A percentile compares a stretch with the other conserved stretches of the same genome.
These are phyloP conservation scores for Monilinia fructicola DNA, from an alignment of 2,329 filamentous ascomycete genomes.

Conservation along the genomic window DNA sequence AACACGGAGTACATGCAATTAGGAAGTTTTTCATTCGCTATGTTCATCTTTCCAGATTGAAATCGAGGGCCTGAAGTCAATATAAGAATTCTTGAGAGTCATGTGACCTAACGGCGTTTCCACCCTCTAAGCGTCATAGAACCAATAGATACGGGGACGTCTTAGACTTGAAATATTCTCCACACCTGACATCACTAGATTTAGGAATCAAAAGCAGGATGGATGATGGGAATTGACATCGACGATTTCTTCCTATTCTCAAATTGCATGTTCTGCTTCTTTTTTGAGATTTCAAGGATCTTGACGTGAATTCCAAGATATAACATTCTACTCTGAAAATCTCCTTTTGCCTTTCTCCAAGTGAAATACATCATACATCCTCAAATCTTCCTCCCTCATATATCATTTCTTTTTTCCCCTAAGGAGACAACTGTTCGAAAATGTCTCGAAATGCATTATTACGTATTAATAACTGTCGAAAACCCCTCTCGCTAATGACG, in stretches of 20 bases:
- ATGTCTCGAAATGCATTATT: slow-evolving; percentile 17
- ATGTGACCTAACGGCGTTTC: background rate
- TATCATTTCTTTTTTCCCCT: background rate
- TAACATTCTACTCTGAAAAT: background rate
- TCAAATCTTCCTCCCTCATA: background rate
- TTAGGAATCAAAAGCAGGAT: background rate
- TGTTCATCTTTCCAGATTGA: background rate
- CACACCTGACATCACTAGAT: background rate
- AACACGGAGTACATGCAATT: no score
- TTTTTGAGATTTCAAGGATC: background rate
- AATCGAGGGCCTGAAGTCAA: background rate
- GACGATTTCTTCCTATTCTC: background rate
- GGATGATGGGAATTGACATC: slow-evolving; percentile 6
- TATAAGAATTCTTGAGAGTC: background rate
- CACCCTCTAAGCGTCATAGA: background rate
- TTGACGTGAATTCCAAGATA: background rate
- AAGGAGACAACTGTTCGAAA: background rate
- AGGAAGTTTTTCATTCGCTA: no score
- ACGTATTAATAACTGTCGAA: slow-evolving; percentile 9
- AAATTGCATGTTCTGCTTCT: background rate
- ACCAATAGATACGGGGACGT: background rate
- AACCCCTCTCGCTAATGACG: slow-evolving; percentile 8
- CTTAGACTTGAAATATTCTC: background rate
- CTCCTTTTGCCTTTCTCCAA: background rate
- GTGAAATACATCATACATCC: background rate